A percentile compares a stretch with the other conserved stretches of the same genome.
Conservation (phyloP, 208 protist genomes). For the Leptomonas seymouri region DNA sequence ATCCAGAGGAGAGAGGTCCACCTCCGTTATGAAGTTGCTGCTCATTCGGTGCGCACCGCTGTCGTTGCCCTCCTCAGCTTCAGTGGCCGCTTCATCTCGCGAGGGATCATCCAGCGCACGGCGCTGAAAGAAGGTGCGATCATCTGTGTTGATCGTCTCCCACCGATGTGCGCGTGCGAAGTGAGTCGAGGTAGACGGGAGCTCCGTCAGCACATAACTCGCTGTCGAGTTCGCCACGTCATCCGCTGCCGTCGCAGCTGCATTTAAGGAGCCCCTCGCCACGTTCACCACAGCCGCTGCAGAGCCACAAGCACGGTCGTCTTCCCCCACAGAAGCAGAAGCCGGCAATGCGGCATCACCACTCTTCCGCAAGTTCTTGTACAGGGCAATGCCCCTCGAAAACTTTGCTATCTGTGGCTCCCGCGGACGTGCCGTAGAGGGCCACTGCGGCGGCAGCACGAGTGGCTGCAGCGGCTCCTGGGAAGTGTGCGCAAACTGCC, state of each 20-base stretch:
- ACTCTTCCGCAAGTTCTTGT: conserved; percentile 11
- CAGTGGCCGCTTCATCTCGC: too few relatives aligned
- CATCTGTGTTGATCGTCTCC: conserved; percentile 14
- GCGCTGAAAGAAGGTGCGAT: conserved; percentile 29
- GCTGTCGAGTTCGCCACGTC: not conserved
- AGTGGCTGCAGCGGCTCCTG: conserved; percentile 38
- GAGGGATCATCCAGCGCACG: not conserved
- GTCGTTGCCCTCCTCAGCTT: not conserved
- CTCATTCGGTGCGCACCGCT: not conserved
- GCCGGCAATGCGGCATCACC: not conserved
- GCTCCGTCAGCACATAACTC: conserved; percentile 11
- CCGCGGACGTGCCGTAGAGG: conserved; percentile 40
- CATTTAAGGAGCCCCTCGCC: not conserved
- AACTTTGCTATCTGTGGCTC: conserved; percentile 41
- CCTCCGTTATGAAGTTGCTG: not conserved
- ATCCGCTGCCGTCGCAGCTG: not conserved
- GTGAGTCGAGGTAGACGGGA: conserved; percentile 12
- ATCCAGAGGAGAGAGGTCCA: conserved; percentile 28
- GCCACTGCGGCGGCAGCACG: conserved; percentile 44
- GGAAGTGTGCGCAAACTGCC: conserved; percentile 43
- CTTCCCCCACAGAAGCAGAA: not conserved
- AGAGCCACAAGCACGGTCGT: not conserved
- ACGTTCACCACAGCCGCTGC: not conserved
- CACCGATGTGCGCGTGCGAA: conserved; percentile 28
- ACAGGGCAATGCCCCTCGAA: conserved; percentile 34